Evolutionary conservation across 208 protist species (phyloP), one percentile per base, ranked within the genome.

Genomic region (Crithidia mellificae): DNA sequence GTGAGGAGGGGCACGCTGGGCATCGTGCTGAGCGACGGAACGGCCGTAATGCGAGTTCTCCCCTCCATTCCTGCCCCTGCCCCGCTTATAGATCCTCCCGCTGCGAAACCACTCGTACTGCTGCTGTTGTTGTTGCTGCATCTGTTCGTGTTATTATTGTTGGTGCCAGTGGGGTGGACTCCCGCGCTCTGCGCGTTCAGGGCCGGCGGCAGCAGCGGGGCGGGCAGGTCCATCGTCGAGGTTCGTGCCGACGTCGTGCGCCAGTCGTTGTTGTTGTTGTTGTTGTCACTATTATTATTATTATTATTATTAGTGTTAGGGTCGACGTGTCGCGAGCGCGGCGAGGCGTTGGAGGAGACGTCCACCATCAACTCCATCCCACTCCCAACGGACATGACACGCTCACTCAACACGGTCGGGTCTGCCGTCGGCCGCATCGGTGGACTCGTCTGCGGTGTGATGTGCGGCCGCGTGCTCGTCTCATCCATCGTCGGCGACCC

Each of bases 401-500:
- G 43, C 5, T 49, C 64, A 43, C 47, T 70, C 39, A 46, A 11
- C 22, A 49, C n/a, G 15, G 63, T 72, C 41, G 46, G 47, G 29
- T 46, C 25, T 19, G 27, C 25, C 8, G 56, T 46, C 6, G 64
- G 50, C 17, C 32, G 59, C 32, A 69, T n/a, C 0, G 63, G 20
- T 44, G 64, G 53, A 15, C 63, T 68, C n/a, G 63, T 27, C 36
- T 62, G 76, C 27, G 58, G 39, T 4, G 50, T 73, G 49, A 24
- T 22, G 53, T 53, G 65, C 29, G 72, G 47, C 34, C 24, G 38
- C 25, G 72, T 64, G 20, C 41, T 51, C 27, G 30, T 29, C 44
- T 57, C 20, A 39, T 64, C 58, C 22, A 56, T 7, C 47, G 38
- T 58, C 4, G 65, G 59, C 11, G 59, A 66, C 8, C 46, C 44